Conservation (phyloP, 192 early-diverging fungal species). For the Entrophospora sp. region DNA sequence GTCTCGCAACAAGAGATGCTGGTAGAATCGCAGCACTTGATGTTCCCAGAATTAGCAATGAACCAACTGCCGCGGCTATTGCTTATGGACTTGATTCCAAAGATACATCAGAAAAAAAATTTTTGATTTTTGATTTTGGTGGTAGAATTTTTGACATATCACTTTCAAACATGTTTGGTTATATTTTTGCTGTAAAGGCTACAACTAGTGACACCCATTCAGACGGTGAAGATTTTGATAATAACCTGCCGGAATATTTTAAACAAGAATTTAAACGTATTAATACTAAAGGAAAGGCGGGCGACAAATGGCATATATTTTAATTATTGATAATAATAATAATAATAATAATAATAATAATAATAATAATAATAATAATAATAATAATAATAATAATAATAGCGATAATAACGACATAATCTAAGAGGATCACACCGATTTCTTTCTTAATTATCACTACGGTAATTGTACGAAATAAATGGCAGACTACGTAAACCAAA, state of each 20-base stretch:
- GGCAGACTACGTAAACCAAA: too few species aligned
- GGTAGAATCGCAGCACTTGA: too few species aligned
- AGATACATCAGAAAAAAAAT: constrained; percentile 60
- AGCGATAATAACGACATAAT: too few species aligned
- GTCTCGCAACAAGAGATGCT: constrained; percentile 83
- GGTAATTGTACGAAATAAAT: too few species aligned
- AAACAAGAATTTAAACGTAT: constrained; percentile 81
- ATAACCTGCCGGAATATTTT: constrained; percentile 84
- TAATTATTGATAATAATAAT: too few species aligned
- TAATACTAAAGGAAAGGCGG: constrained; percentile 72
- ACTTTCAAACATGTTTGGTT: constrained; percentile 60
- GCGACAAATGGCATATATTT: too few species aligned
- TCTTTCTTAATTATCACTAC: too few species aligned
- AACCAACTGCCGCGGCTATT: constrained; percentile 80
- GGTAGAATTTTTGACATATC: constrained; percentile 79
- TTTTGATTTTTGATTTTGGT: constrained; percentile 75
- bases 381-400: too few species aligned
- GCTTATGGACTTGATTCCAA: constrained; percentile 77
- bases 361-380: too few species aligned
- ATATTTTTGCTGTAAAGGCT: constrained; percentile 72
- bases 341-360: too few species aligned
- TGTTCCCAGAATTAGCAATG: constrained; percentile 83
- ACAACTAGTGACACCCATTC: constrained; percentile 78
- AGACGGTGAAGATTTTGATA: constrained; percentile 77
- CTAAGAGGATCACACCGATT: too few species aligned